Evolutionary conservation across 805 yeast genomes (phyloP).

Genomic region (Ogataea allantospora): DNA sequence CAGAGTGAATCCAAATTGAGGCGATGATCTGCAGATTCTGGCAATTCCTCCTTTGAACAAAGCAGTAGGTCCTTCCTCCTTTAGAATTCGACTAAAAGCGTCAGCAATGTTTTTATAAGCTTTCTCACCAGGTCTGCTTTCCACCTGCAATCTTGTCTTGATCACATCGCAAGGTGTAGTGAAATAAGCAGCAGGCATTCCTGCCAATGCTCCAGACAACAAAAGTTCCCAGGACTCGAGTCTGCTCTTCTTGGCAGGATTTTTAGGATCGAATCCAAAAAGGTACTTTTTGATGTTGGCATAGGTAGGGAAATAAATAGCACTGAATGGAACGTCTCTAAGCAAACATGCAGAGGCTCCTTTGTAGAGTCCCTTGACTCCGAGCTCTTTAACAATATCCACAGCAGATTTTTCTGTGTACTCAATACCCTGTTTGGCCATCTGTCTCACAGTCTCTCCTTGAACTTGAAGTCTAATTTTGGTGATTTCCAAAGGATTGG

Average conservation of each 20-base stretch:
- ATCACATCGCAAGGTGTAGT: constrained; percentile 98
- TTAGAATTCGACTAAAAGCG: constrained; percentile 69
- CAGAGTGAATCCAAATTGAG: constrained; percentile 95
- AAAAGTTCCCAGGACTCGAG: constrained; percentile 83
- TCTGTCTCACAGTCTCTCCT: constrained; percentile 59
- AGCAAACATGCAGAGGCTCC: constrained; percentile 89
- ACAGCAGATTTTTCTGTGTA: constrained; percentile 54
- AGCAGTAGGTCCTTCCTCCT: constrained; percentile 81
- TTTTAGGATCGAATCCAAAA: constrained; percentile 78
- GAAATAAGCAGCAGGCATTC: constrained; percentile 95
- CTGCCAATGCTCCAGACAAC: constrained; percentile 89
- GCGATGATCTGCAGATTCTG: constrained; percentile 90
- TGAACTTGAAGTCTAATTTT: constrained; percentile 93
- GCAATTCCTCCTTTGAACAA: constrained; percentile 97
- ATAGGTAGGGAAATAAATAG: constrained; percentile 95
- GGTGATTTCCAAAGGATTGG: constrained; percentile 94
- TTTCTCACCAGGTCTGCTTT: constrained; percentile 71
- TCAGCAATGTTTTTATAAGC: constrained; percentile 74
- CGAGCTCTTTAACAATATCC: constrained; percentile 73
- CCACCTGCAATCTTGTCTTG: constrained; percentile 90
- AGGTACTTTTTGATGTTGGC: constrained; percentile 84
- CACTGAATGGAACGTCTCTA: constrained; percentile 95
- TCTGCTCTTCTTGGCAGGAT: constrained; percentile 53
- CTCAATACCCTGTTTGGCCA: constrained; percentile 29
- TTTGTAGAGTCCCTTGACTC: constrained; percentile 81